phyloP scores from a whole-genome alignment of 306 rosid genomes.

The Lathyrus aphaca region DNA sequence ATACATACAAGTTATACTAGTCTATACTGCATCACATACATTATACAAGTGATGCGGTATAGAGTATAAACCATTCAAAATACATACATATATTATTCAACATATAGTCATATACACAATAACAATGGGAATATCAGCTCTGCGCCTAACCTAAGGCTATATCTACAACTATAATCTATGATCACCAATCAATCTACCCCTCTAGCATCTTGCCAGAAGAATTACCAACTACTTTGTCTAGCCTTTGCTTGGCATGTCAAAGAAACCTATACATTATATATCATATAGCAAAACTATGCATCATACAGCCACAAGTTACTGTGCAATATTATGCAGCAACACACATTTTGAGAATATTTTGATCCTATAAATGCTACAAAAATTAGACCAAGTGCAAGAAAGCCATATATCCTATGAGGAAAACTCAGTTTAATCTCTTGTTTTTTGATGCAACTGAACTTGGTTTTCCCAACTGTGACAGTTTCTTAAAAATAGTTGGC shows the following conservation, averaged over 20 bases:
- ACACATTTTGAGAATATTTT: conserved; percentile 10
- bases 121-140: not conserved
- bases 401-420: conserved; percentile 1
- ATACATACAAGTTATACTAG: too few species aligned
- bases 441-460: conserved; percentile 36
- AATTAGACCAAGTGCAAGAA: conserved; percentile 22
- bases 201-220: not conserved
- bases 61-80: conserved; percentile 16
- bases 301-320: conserved; percentile 29
- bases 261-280: conserved; percentile 33
- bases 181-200: conserved; percentile 26
- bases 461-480: conserved; percentile 46
- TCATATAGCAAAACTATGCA: not conserved
- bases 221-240: not conserved
- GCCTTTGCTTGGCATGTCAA: conserved; percentile 15
- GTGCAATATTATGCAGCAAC: conserved; percentile 31
- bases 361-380: conserved; percentile 27
- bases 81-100: conserved; percentile 11
- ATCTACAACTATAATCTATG: conserved; percentile 22
- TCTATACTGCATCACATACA: too few species aligned
- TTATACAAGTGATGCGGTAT: not conserved
- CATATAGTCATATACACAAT: conserved; percentile 10
- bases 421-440: conserved; percentile 47
- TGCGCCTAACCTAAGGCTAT: not conserved
- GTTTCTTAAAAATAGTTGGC: conserved; percentile 51